Evolutionary conservation across 1,139 yeast species (phyloP), one percentile per base, ranked within the genome.

Genomic region (Kluyveromyces marxianus): DNA sequence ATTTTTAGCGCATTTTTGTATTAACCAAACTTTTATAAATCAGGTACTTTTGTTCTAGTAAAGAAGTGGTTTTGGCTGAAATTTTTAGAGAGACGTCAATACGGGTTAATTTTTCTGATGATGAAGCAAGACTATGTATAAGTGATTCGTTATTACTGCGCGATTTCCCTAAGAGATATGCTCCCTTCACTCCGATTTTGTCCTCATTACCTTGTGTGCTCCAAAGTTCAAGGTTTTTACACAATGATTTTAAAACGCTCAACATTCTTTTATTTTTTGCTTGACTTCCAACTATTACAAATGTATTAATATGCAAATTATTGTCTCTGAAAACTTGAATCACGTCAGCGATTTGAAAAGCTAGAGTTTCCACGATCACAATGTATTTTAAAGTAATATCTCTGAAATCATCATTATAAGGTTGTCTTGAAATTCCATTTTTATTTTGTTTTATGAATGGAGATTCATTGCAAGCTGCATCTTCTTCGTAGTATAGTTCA

Each of bases 241-340:
- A 14, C 2, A 63, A 44, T 3, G 53, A 25, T 1, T 59, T 53
- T 2, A 69, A 51, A 26, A 76, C 48, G 6, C 58, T 49, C 26
- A 75, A 55, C 43, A 77, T 66, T 42, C 81, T 59, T 7, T 32
- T 25, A 52, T 78, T 79, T 39, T 69, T 64, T 3, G 74, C 73
- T 52, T 77, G 83, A 33, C 81, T 74, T 3, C 83, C 83, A 51
- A 73, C 67, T 1, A 77, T 59, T 3, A 66, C 53, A 4, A 79
- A 60, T 21, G 63, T 59, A 1, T 56, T 50, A 1, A 74, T 57
- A 0, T 48, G 41, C 8, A 57, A 54, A 0, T 54, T 49, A 3
- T 54, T 51, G 6, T 48, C 44, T 2, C 41, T 21, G 28, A 75
- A 58, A 14, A 60, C 48, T 2, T 59, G 62, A 1, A 72, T 47